A percentile compares a stretch with the other conserved stretches of the same genome.
These are phyloP conservation scores for Actinomortierella ambigua DNA, from an alignment of 371 early-diverging fungal species.

Conservation along the genomic window DNA sequence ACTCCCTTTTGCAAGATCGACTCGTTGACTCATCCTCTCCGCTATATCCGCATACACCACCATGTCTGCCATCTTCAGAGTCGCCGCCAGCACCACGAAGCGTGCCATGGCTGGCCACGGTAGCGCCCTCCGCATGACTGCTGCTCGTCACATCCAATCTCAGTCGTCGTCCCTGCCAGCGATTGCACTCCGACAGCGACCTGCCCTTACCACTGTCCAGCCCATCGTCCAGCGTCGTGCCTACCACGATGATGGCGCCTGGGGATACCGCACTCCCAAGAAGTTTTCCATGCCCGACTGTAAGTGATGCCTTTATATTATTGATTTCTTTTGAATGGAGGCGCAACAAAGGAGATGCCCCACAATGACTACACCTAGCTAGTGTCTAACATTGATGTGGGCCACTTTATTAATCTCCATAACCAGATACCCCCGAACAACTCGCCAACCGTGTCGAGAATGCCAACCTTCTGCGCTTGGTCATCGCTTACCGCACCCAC, in stretches of 20 bases:
- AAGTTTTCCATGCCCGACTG: constrained; percentile 75
- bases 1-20: neutral
- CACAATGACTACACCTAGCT: too few species aligned
- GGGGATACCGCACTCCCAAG: constrained; percentile 83
- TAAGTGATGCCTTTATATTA: constrained; percentile 36
- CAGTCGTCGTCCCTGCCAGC: too few species aligned
- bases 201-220: neutral
- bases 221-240: constrained; percentile 26
- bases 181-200: too few species aligned
- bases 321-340: too few species aligned
- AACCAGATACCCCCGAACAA: constrained; percentile 64
- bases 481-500: constrained; percentile 80
- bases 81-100: too few species aligned
- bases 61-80: constrained; percentile 22
- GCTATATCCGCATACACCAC: constrained; percentile 2
- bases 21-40: neutral
- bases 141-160: constrained; percentile 7
- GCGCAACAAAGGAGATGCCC: too few species aligned
- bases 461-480: constrained; percentile 85
- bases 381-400: too few species aligned
- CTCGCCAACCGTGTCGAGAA: constrained; percentile 81
- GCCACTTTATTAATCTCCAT: neutral
- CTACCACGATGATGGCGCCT: constrained; percentile 82
- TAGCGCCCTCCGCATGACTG: constrained; percentile 33
- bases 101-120: too few species aligned